Base-by-base conservation (phyloP, 2,329 filamentous ascomycete genomes). In the Cercospora sp. region DNA sequence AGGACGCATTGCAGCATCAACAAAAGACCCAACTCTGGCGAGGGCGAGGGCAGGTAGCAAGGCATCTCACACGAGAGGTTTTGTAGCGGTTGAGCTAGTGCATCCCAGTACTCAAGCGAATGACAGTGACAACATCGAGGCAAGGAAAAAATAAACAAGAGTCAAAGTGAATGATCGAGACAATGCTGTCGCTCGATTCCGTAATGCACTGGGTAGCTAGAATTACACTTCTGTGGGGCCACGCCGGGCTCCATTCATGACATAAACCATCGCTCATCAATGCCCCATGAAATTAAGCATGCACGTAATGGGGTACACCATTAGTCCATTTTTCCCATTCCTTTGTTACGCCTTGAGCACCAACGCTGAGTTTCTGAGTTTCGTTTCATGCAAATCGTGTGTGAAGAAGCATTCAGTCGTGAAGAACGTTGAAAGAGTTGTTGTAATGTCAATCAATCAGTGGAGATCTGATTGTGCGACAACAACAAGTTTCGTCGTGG, bases 271-370 rank as follows among this genome's bases (percentile, higher is more conserved):
- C 61, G 68, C 68, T 70, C 43, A 34, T 63, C 66, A 63, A 60
- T 62, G 63, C 62, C 57, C 62, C 37, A 58, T 45, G 28, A 26
- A 26, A 60, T 21, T 66, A 69, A 70, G 37, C 66, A 71, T 70
- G 68, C 71, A 72, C 67, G 71, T 63, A 65, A 58, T 61, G 71
- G 71, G 70, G 69, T 71, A 71, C 67, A 71, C 64, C 66, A 62
- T 60, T 49, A 57, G 63, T 70, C 67, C 65, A 58, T 69, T 51
- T 66, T 60, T 58, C 61, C 63, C 53, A 5, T 6, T 28, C 53
- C 28, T n/a, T 58, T 51, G 65, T 63, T 68, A 71, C 71, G 71
- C 71, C 71, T 43, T 43, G 43, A 71, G 66, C 69, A 69, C 71
- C 71, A 64, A 71, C 67, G 66, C 66, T 66, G 53, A 21, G 43